phyloP scores from a whole-genome alignment of 495 filamentous ascomycete species.

The Lasiosphaeriaceae sp. region DNA sequence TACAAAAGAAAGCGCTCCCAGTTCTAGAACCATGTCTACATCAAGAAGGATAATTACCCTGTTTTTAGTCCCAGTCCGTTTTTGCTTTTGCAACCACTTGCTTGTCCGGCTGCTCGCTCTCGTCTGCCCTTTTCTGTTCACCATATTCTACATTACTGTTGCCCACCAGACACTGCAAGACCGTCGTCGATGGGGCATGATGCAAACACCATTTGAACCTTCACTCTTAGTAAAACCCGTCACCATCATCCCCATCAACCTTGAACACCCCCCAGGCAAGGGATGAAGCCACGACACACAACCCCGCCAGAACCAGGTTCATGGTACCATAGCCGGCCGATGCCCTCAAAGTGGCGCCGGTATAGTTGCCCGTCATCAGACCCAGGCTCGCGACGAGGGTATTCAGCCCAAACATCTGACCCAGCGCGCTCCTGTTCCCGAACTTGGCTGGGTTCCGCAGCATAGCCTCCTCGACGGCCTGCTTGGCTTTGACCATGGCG shows the following conservation, averaged over 20 bases:
- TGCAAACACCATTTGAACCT: too few species aligned
- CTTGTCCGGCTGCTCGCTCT: too few species aligned
- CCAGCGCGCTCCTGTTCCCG: constrained; percentile 6
- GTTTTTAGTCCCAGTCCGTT: too few species aligned
- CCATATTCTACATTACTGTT: too few species aligned
- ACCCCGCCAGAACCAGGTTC: constrained; percentile 2
- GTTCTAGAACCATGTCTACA: too few species aligned
- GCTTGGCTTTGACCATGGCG: constrained; percentile 9
- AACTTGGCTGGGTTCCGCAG: constrained; percentile 1
- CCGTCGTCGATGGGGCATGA: too few species aligned
- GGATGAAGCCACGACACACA: background rate
- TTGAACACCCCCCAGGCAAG: constrained; percentile 6
- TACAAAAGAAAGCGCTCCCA: too few species aligned
- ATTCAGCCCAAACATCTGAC: constrained; percentile 12
- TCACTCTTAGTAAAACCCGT: too few species aligned
- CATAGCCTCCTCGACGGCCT: constrained; percentile 5
- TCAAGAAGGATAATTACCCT: too few species aligned
- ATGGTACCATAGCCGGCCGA: constrained; percentile 1
- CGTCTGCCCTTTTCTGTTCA: too few species aligned
- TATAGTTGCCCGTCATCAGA: constrained; percentile 6
- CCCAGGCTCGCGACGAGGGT: constrained; percentile 8
- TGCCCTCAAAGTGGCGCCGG: background rate
- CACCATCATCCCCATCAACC: background rate
- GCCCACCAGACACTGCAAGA: too few species aligned
- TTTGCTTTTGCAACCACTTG: too few species aligned